These are phyloP conservation scores for Lathyrus sativus DNA, from an alignment of 306 rosid genomes.

Conservation along the genomic window DNA sequence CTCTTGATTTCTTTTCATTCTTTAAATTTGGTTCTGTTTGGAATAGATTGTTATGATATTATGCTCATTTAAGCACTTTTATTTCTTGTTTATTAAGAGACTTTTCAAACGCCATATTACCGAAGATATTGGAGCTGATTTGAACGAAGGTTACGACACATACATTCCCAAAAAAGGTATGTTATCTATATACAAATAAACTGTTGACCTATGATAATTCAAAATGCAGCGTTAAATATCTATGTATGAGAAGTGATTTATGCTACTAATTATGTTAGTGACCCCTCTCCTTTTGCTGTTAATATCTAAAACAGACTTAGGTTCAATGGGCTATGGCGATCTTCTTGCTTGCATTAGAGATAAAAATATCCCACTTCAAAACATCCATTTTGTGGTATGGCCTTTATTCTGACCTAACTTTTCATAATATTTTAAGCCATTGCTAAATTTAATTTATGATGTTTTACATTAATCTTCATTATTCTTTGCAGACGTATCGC, in stretches of 20 bases:
- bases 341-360: constrained; percentile 88
- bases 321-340: constrained; percentile 88
- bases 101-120: constrained; percentile 88
- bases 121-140: constrained; percentile 89
- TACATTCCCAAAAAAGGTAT: constrained; percentile 73
- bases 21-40: neutral
- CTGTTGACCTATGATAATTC: neutral
- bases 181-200: constrained; percentile 1
- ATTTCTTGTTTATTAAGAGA: constrained; percentile 58
- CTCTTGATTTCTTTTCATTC: constrained; percentile 13
- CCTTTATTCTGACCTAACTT: constrained; percentile 19
- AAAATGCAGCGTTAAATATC: constrained; percentile 22
- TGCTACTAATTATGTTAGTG: constrained; percentile 14
- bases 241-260: constrained; percentile 30
- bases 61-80: constrained; percentile 20
- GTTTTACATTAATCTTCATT: constrained; percentile 28
- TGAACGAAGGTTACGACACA: constrained; percentile 84
- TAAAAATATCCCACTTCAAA: constrained; percentile 77
- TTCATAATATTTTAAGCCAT: constrained; percentile 24
- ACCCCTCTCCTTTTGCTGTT: constrained; percentile 27
- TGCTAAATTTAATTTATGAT: constrained; percentile 33
- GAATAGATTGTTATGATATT: constrained; percentile 12
- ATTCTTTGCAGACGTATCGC: constrained; percentile 74
- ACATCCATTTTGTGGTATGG: constrained; percentile 96
- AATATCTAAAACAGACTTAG: constrained; percentile 61